Conservation (phyloP, 1,284 basidiomycete genomes). For the Ganoderma lingzhi region DNA sequence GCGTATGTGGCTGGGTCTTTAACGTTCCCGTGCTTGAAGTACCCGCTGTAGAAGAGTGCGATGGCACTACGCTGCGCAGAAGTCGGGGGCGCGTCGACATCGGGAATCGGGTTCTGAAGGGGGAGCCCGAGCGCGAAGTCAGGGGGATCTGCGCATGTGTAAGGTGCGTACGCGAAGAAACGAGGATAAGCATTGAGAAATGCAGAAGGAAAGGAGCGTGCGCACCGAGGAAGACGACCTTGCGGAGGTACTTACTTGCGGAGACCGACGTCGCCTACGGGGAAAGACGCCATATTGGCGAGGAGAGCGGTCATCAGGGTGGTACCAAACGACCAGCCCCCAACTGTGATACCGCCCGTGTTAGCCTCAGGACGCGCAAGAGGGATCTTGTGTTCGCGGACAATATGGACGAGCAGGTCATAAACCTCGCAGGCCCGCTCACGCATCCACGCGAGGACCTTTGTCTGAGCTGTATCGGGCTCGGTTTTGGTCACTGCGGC, state of each 20-base stretch:
- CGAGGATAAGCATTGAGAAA: background rate
- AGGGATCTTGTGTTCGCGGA: slow-evolving; percentile 32
- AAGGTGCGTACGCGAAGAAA: too few relatives aligned
- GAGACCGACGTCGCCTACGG: slow-evolving; percentile 20
- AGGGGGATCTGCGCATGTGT: background rate
- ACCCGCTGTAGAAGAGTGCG: slow-evolving; percentile 8
- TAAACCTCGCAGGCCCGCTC: slow-evolving; percentile 32
- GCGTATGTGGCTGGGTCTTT: background rate
- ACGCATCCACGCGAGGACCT: slow-evolving; percentile 25
- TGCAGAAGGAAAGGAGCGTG: background rate
- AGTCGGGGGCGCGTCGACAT: background rate
- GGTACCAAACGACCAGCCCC: slow-evolving; percentile 19
- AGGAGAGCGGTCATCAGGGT: slow-evolving; percentile 30
- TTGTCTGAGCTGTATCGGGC: slow-evolving; percentile 11
- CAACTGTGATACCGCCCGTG: slow-evolving; percentile 12
- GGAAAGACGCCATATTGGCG: slow-evolving; percentile 32
- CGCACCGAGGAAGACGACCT: slow-evolving; percentile 37
- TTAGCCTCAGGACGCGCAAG: background rate
- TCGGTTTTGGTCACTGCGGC: slow-evolving; percentile 12
- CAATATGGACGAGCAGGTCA: slow-evolving; percentile 35
- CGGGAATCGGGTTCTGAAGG: background rate
- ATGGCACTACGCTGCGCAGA: background rate
- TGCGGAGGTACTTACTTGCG: slow-evolving; percentile 35
- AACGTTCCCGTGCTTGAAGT: slow-evolving; percentile 14
- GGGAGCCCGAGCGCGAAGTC: slow-evolving; percentile 13